phyloP scores from a whole-genome alignment of 148 eudicot species.

The Arbutus unedo region DNA sequence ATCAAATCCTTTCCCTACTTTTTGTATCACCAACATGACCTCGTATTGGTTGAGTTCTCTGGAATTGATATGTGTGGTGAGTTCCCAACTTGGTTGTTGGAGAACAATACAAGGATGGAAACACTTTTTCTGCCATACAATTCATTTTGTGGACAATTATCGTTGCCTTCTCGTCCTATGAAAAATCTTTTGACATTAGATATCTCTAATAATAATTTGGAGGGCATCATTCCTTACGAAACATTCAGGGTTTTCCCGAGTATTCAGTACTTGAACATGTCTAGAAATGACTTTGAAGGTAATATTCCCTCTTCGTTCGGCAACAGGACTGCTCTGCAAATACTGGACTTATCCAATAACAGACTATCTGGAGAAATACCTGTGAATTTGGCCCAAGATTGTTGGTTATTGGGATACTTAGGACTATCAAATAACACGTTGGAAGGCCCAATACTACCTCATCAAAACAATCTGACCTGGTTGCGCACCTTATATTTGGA shows the following conservation, averaged over 20 bases:
- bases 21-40: background rate
- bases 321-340: background rate
- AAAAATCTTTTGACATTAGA: background rate
- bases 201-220: background rate
- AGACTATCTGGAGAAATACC: too few species aligned
- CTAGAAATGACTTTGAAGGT: conserved; percentile 10
- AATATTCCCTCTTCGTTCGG: conserved; percentile 5
- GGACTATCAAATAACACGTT: too few species aligned
- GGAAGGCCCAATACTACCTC: too few species aligned
- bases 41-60: background rate
- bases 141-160: conserved; percentile 1
- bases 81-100: conserved; percentile 18
- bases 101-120: conserved; percentile 5
- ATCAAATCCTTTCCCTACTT: too few species aligned
- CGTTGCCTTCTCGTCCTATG: background rate
- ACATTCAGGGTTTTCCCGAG: background rate
- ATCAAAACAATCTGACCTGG: too few species aligned
- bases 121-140: background rate
- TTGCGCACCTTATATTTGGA: too few species aligned
- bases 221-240: background rate
- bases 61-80: background rate
- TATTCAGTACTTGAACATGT: background rate
- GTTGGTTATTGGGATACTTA: too few species aligned
- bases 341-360: background rate
- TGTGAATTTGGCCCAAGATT: too few species aligned